phyloP scores from a whole-genome alignment of 306 rosid genomes.

The Pterocarpus macrocarpus region DNA sequence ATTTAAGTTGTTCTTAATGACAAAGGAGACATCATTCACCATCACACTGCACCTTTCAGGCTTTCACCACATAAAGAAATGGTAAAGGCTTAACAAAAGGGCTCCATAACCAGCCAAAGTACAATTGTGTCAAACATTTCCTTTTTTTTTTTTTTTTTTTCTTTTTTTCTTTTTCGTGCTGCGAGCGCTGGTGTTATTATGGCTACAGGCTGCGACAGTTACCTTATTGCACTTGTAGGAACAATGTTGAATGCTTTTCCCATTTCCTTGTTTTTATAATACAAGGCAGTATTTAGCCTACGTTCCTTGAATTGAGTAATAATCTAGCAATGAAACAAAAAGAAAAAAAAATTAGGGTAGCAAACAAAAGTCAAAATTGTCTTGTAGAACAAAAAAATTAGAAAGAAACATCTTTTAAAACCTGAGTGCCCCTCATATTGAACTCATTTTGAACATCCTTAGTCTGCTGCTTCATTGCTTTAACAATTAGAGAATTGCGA shows the following conservation, averaged over 20 bases:
- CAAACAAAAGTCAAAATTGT: constrained; percentile 32
- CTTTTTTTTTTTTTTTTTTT: no score
- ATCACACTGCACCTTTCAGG: no score
- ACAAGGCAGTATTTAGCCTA: constrained; percentile 84
- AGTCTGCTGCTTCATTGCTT: constrained; percentile 83
- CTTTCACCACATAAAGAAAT: no score
- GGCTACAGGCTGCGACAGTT: constrained; percentile 36
- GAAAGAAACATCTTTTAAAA: constrained; percentile 38
- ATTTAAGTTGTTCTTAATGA: no score
- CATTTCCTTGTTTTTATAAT: constrained; percentile 89
- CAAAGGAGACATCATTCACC: no score
- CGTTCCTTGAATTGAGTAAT: constrained; percentile 87
- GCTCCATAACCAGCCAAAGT: no score
- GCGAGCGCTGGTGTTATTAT: not conserved
- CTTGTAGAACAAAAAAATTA: not conserved
- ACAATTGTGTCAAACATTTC: no score
- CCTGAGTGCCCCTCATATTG: constrained; percentile 84
- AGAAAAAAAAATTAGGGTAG: constrained; percentile 38
- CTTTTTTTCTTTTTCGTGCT: no score
- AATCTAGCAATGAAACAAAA: constrained; percentile 59
- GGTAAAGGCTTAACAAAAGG: no score
- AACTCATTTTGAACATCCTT: constrained; percentile 91
- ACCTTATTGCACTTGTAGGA: constrained; percentile 98
- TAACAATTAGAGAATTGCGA: constrained; percentile 82
- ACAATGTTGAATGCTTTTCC: constrained; percentile 94